phyloP scores from a whole-genome alignment of 108 stramenopile genomes.

The Schizochytrium sp. region DNA sequence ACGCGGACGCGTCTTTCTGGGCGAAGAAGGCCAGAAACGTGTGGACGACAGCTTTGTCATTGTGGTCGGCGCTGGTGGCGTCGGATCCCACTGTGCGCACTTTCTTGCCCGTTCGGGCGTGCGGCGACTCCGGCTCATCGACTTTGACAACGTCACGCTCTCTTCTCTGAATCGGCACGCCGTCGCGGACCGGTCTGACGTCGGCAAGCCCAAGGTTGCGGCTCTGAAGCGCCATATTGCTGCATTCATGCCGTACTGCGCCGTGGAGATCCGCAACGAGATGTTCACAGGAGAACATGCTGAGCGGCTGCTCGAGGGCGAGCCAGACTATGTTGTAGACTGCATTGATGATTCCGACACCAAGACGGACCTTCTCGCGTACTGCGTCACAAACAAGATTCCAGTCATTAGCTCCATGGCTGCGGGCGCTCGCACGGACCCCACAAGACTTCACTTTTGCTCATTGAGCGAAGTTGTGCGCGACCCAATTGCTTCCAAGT shows the following conservation, averaged over 20 bases:
- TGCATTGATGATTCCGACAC: slow-evolving; percentile 97
- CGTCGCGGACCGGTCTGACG: slow-evolving; percentile 80
- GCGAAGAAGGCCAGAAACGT: slow-evolving; percentile 55
- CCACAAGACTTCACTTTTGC: slow-evolving; percentile 81
- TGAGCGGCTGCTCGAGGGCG: slow-evolving; percentile 27
- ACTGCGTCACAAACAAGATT: slow-evolving; percentile 60
- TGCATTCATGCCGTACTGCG: slow-evolving; percentile 49
- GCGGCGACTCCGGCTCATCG: slow-evolving; percentile 71
- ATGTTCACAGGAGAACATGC: slow-evolving; percentile 42
- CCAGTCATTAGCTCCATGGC: slow-evolving; percentile 86
- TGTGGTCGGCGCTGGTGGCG: slow-evolving; percentile 93
- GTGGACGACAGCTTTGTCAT: slow-evolving; percentile 54
- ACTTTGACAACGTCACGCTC: slow-evolving; percentile 95
- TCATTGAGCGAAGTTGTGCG: slow-evolving; percentile 67
- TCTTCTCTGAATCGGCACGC: slow-evolving; percentile 96
- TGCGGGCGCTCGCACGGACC: slow-evolving; percentile 88
- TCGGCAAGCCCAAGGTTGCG: slow-evolving; percentile 76
- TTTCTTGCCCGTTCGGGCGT: slow-evolving; percentile 91
- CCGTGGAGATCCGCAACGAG: slow-evolving; percentile 28
- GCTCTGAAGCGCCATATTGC: slow-evolving; percentile 55
- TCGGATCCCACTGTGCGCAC: slow-evolving; percentile 81
- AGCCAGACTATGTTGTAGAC: slow-evolving; percentile 77
- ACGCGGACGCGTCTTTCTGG: slow-evolving; percentile 79
- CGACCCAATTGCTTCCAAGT: slow-evolving; percentile 77
- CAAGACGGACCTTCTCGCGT: slow-evolving; percentile 74